Percentiles rank a stretch among this genome's conserved stretches.
Evolutionary conservation across 192 early-diverging fungal genomes (phyloP).

Genomic region (Coemansia pectinata): DNA sequence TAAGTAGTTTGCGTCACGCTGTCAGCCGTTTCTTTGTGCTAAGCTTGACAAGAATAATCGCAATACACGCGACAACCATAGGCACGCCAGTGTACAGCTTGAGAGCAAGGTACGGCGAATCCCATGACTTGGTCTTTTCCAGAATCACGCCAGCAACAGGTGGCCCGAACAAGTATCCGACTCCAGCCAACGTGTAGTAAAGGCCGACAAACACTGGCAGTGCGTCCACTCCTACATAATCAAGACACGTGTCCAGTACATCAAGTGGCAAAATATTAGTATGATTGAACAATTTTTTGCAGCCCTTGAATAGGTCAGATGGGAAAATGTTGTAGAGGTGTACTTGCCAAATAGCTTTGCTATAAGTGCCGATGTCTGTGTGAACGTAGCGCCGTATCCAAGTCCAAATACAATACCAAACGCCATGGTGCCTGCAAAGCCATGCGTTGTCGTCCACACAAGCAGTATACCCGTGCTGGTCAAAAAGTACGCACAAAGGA

Average conservation of each 20-base stretch:
- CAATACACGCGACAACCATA: constrained; percentile 42
- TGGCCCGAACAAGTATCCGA: constrained; percentile 50
- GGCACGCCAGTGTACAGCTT: constrained; percentile 47
- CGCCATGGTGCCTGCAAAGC: constrained; percentile 47
- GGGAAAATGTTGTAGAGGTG: not conserved
- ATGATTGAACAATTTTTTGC: not conserved
- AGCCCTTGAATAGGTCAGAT: not conserved
- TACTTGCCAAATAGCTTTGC: constrained; percentile 54
- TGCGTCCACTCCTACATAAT: constrained; percentile 44
- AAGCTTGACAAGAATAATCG: constrained; percentile 37
- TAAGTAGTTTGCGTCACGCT: constrained; percentile 3
- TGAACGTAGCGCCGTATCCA: constrained; percentile 54
- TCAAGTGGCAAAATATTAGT: not conserved
- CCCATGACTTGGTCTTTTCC: constrained; percentile 52
- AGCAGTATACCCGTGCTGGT: constrained; percentile 33
- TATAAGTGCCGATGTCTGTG: constrained; percentile 50
- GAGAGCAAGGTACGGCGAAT: constrained; percentile 42
- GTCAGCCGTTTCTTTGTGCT: constrained; percentile 9
- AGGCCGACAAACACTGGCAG: constrained; percentile 52
- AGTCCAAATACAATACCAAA: constrained; percentile 56
- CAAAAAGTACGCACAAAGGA: constrained; percentile 32
- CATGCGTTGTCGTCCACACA: constrained; percentile 42
- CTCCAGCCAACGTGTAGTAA: constrained; percentile 45
- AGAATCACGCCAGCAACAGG: constrained; percentile 50
- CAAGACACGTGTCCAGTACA: not conserved